These are phyloP conservation scores for Tylopilus balloui DNA, from an alignment of 768 basidiomycete species.

Conservation along the genomic window DNA sequence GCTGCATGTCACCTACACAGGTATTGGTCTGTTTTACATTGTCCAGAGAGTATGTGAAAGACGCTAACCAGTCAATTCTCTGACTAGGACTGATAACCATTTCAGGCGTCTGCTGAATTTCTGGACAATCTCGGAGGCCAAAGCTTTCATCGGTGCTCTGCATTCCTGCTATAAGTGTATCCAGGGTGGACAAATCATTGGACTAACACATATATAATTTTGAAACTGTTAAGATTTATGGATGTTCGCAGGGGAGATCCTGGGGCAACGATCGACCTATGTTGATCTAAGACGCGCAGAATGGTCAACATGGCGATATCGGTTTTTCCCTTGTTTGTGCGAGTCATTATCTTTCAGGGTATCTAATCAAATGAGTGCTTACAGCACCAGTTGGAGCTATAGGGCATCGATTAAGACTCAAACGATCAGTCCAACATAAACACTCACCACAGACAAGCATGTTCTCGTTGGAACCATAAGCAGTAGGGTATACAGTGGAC, in stretches of 20 bases:
- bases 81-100: conserved; percentile 83
- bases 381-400: conserved; percentile 97
- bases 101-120: conserved; percentile 86
- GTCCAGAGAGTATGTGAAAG: neutral
- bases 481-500: conserved; percentile 89
- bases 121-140: conserved; percentile 91
- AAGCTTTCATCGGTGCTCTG: conserved; percentile 97
- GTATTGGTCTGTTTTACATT: neutral
- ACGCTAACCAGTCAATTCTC: conserved; percentile 79
- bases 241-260: conserved; percentile 38
- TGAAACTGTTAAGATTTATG: conserved; percentile 74
- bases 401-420: neutral
- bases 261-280: conserved; percentile 37
- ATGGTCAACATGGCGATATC: conserved; percentile 95
- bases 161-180: neutral
- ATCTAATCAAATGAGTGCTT: conserved; percentile 28
- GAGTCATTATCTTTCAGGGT: conserved; percentile 2
- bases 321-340: conserved; percentile 80
- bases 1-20: conserved; percentile 81
- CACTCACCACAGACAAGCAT: conserved; percentile 59
- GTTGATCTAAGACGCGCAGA: conserved; percentile 79
- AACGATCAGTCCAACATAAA: neutral
- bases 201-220: conserved; percentile 92
- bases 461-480: conserved; percentile 95
- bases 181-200: neutral